phyloP scores from a whole-genome alignment of 2,329 filamentous ascomycete species.

The Trichophyton rubrum region DNA sequence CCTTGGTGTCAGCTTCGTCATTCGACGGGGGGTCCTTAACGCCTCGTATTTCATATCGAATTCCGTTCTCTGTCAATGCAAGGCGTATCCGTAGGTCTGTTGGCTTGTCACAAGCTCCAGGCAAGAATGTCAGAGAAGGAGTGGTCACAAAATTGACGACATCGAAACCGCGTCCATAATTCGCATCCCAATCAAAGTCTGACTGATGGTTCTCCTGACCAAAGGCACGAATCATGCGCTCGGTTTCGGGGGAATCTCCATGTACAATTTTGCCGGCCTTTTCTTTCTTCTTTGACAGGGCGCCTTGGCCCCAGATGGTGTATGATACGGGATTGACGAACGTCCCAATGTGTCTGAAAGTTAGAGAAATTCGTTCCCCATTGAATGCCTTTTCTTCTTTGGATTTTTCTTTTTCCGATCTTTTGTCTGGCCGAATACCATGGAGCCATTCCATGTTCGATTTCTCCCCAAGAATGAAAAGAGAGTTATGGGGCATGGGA shows the following conservation, averaged over 20 bases:
- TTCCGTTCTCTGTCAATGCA: constrained; percentile 27
- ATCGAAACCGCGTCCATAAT: constrained; percentile 74
- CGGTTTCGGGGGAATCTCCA: constrained; percentile 52
- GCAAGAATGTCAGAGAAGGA: constrained; percentile 20
- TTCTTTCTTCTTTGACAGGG: constrained; percentile 51
- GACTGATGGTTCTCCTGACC: constrained; percentile 67
- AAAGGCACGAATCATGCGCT: constrained; percentile 61
- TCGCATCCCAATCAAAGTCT: constrained; percentile 57
- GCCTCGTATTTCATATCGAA: constrained; percentile 23
- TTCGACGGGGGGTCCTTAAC: constrained; percentile 3
- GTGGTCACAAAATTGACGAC: constrained; percentile 44
- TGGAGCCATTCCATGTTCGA: constrained; percentile 87
- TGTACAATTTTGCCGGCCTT: constrained; percentile 55
- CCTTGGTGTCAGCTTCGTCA: not conserved
- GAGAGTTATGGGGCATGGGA: constrained; percentile 72
- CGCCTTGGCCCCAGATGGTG: constrained; percentile 86
- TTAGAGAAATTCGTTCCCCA: constrained; percentile 77
- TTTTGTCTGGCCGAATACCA: constrained; percentile 79
- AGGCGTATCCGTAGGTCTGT: constrained; percentile 29
- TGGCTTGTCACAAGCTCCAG: constrained; percentile 21
- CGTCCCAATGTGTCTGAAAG: constrained; percentile 80
- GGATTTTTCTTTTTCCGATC: constrained; percentile 54
- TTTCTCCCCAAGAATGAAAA: constrained; percentile 65
- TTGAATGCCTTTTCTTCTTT: constrained; percentile 56
- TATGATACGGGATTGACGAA: constrained; percentile 55